Percentiles rank a stretch among this genome's conserved stretches.
Evolutionary conservation across 495 filamentous ascomycete species (phyloP).

Genomic region (Penicillium macrosclerotiorum): DNA sequence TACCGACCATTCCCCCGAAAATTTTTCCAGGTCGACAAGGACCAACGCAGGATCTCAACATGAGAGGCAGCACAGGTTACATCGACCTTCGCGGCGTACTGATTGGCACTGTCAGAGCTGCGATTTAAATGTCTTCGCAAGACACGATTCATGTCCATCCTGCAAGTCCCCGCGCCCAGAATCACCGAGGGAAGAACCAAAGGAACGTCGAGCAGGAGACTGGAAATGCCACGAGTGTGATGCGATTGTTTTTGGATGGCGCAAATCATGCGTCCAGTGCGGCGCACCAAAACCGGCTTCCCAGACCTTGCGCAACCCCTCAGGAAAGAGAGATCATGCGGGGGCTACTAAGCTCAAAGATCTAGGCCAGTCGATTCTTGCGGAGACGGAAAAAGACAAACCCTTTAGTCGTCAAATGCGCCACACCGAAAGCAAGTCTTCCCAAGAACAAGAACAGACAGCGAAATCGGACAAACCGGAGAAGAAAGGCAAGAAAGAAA

Average conservation of each 20-base stretch:
- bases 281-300: neutral
- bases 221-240: conserved; percentile 12
- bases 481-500: conserved; percentile 1
- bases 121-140: conserved; percentile 20
- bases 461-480: conserved; percentile 8
- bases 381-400: conserved; percentile 4
- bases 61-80: neutral
- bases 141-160: conserved; percentile 24
- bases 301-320: neutral
- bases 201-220: neutral
- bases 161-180: conserved; percentile 30
- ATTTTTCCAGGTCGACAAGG: no score
- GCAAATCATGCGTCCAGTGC: conserved; percentile 2
- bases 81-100: conserved; percentile 1
- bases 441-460: conserved; percentile 1
- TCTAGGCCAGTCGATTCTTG: conserved; percentile 14
- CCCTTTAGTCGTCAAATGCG: neutral
- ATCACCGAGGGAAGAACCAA: neutral
- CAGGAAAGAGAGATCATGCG: neutral
- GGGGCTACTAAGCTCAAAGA: conserved; percentile 21
- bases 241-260: neutral
- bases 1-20: no score
- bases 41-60: no score
- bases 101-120: conserved; percentile 41
- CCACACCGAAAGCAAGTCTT: neutral